A percentile compares a stretch with the other conserved stretches of the same genome.
These are phyloP conservation scores for Coemansia sp. DNA, from an alignment of 192 early-diverging fungal genomes.

Conservation along the genomic window DNA sequence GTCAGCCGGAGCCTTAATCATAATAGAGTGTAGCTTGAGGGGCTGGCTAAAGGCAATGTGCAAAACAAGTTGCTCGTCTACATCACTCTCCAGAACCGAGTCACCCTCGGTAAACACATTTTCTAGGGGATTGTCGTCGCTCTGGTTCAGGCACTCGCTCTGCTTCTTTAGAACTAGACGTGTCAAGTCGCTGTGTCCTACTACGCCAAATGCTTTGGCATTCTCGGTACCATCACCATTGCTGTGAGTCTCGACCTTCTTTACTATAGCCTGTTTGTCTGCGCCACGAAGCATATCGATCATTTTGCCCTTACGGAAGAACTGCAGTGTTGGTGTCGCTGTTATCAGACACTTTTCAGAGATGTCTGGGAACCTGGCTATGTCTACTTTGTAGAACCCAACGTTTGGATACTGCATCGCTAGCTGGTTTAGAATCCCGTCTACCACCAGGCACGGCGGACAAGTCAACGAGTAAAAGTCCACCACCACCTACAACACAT, in stretches of 20 bases:
- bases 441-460: slow-evolving; percentile 46
- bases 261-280: slow-evolving; percentile 69
- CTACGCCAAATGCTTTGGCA: slow-evolving; percentile 50
- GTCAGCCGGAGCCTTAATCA: slow-evolving; percentile 59
- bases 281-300: slow-evolving; percentile 83
- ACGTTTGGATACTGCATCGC: slow-evolving; percentile 31
- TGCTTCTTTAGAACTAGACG: slow-evolving; percentile 68
- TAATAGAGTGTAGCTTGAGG: slow-evolving; percentile 64
- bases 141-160: slow-evolving; percentile 86
- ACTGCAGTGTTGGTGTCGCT: slow-evolving; percentile 53
- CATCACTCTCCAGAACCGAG: slow-evolving; percentile 83
- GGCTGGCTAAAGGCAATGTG: slow-evolving; percentile 86
- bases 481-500: slow-evolving; percentile 37
- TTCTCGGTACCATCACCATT: slow-evolving; percentile 16
- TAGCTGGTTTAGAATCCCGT: slow-evolving; percentile 29
- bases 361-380: slow-evolving; percentile 36
- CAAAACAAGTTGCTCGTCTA: slow-evolving; percentile 94
- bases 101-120: slow-evolving; percentile 78
- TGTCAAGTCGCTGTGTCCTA: slow-evolving; percentile 65
- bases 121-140: slow-evolving; percentile 70
- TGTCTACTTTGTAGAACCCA: slow-evolving; percentile 52
- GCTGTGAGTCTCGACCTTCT: slow-evolving; percentile 59
- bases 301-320: slow-evolving; percentile 76
- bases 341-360: slow-evolving; percentile 43
- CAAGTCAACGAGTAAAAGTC: slow-evolving; percentile 53